Evolutionary conservation across 1,284 basidiomycete genomes (phyloP).

Genomic region (Puccinia hordei): DNA sequence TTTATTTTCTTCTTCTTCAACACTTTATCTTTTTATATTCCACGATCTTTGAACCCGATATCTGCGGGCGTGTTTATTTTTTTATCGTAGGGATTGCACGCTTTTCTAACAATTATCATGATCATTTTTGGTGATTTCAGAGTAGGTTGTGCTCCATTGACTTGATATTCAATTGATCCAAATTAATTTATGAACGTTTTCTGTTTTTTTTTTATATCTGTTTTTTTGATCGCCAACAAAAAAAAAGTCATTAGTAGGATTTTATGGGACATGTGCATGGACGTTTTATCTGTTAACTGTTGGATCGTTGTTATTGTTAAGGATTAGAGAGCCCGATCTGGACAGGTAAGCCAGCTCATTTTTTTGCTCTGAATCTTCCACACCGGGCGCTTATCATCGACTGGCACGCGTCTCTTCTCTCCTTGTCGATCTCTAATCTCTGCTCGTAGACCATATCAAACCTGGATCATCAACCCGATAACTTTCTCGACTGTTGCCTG

Average conservation of each 20-base stretch:
- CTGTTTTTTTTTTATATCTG: too few species aligned
- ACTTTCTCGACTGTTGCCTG: conserved; percentile 86
- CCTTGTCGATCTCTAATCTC: neutral
- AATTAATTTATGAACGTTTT: too few species aligned
- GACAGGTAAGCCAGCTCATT: conserved; percentile 66
- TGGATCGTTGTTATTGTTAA: conserved; percentile 79
- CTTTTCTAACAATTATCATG: conserved; percentile 72
- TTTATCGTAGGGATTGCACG: conserved; percentile 66
- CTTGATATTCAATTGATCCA: neutral
- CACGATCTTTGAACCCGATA: neutral
- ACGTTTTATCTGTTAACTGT: conserved; percentile 89
- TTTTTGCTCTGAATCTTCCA: neutral
- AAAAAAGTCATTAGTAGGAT: conserved; percentile 55
- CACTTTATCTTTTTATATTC: neutral
- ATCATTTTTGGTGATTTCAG: conserved; percentile 79
- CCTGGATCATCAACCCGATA: conserved; percentile 86
- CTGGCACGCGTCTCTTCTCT: neutral
- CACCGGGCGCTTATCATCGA: neutral
- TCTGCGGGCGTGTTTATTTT: neutral
- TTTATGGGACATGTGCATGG: conserved; percentile 79
- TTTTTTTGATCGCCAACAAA: too few species aligned
- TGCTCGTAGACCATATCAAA: conserved; percentile 72
- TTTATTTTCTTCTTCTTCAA: neutral
- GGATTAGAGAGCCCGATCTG: conserved; percentile 85
- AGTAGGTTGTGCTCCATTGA: neutral